Conservation (phyloP, 495 filamentous ascomycete species). For the Hypoxylon perforatum region DNA sequence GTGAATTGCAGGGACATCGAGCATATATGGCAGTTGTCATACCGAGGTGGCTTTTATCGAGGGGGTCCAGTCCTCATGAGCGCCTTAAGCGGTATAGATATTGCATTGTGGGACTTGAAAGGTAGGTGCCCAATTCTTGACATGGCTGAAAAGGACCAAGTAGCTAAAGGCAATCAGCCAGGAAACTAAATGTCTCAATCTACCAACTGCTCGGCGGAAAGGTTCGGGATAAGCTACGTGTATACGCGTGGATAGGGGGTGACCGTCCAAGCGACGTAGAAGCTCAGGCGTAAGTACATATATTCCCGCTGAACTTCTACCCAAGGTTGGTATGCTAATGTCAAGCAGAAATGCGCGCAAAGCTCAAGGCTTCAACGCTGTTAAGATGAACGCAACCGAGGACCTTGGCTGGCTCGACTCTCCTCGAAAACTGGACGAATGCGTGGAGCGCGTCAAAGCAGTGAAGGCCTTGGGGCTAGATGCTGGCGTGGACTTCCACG, state of each 20-base stretch:
- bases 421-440: slow-evolving; percentile 69
- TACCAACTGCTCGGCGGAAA: slow-evolving; percentile 81
- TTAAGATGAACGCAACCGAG: slow-evolving; percentile 88
- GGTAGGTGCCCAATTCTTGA: slow-evolving; percentile 27
- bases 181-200: slow-evolving; percentile 73
- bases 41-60: slow-evolving; percentile 78
- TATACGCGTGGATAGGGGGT: slow-evolving; percentile 90
- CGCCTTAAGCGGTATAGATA: slow-evolving; percentile 81
- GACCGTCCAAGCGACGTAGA: slow-evolving; percentile 80
- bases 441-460: slow-evolving; percentile 73
- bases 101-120: slow-evolving; percentile 87
- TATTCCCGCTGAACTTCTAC: too few relatives aligned
- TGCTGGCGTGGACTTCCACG: slow-evolving; percentile 81
- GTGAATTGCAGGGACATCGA: slow-evolving; percentile 75
- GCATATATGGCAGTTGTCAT: slow-evolving; percentile 80
- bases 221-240: slow-evolving; percentile 76
- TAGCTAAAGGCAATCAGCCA: slow-evolving; percentile 40
- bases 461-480: slow-evolving; percentile 79
- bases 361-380: slow-evolving; percentile 74
- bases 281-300: slow-evolving; percentile 67
- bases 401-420: slow-evolving; percentile 84
- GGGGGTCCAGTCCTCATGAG: slow-evolving; percentile 89
- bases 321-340: slow-evolving; percentile 7
- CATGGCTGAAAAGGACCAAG: not conserved
- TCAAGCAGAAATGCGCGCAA: slow-evolving; percentile 64